Percentiles rank a stretch among this genome's conserved stretches.
Conservation (phyloP, 176 grass and related monocot species). For the Phoenix roebelenii region DNA sequence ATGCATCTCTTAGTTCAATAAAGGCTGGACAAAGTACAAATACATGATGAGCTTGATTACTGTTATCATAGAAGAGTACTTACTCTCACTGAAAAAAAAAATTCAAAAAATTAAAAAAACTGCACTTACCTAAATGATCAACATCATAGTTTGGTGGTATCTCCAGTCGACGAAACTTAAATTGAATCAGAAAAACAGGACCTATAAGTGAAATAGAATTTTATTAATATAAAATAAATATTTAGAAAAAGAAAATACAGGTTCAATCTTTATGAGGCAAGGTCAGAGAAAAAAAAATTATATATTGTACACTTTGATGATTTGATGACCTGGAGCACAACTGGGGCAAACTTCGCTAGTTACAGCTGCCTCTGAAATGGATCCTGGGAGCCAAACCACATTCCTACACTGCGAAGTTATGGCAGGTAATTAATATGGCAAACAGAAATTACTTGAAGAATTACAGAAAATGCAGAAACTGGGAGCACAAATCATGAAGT, state of each 20-base stretch:
- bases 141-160: slow-evolving; percentile 88
- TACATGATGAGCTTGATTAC: background rate
- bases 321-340: slow-evolving; percentile 61
- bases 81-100: no score
- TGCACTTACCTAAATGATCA: slow-evolving; percentile 70
- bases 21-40: no score
- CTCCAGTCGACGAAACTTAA: slow-evolving; percentile 75
- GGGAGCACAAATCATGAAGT: background rate
- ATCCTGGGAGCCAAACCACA: slow-evolving; percentile 89
- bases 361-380: slow-evolving; percentile 65
- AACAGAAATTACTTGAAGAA: slow-evolving; percentile 1
- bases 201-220: slow-evolving; percentile 25
- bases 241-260: no score
- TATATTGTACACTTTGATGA: background rate
- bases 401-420: slow-evolving; percentile 73
- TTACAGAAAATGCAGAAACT: slow-evolving; percentile 5
- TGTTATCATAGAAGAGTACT: background rate
- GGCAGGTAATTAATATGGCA: background rate
- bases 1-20: no score
- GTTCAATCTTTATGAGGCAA: background rate
- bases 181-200: slow-evolving; percentile 65
- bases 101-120: background rate
- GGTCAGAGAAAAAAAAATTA: background rate
- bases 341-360: slow-evolving; percentile 65
- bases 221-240: no score